Percentiles rank a stretch among this genome's conserved stretches.
phyloP scores from a whole-genome alignment of 1,284 basidiomycete species.

The Ustilago crameri region DNA sequence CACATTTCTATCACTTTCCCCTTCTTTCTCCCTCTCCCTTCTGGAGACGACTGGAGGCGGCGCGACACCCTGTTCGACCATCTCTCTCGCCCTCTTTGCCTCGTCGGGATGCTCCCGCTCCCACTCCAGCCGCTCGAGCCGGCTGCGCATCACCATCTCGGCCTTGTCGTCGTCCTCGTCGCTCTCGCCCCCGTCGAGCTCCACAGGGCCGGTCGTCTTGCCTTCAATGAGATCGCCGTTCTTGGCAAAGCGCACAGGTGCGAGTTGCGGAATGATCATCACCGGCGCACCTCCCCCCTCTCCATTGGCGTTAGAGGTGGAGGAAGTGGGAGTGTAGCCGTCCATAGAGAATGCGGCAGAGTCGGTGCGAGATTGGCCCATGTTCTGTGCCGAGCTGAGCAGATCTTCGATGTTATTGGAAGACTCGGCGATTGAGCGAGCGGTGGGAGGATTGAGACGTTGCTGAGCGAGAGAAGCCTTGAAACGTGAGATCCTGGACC shows the following conservation, averaged over 20 bases:
- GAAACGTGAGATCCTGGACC: constrained; percentile 52
- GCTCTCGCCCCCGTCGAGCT: constrained; percentile 51
- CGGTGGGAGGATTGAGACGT: background rate
- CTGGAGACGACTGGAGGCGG: constrained; percentile 18
- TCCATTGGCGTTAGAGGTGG: background rate
- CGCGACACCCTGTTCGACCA: constrained; percentile 16
- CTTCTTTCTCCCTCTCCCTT: background rate
- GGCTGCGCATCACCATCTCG: constrained; percentile 53
- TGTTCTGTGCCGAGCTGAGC: constrained; percentile 41
- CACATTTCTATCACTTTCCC: no score
- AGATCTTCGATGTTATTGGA: constrained; percentile 30
- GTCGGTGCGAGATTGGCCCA: constrained; percentile 9
- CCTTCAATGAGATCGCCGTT: constrained; percentile 42
- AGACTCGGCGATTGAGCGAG: background rate
- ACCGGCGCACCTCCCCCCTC: constrained; percentile 18
- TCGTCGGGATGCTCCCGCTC: constrained; percentile 34
- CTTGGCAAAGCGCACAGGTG: constrained; percentile 49
- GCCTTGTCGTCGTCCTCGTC: constrained; percentile 57
- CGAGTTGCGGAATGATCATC: constrained; percentile 57
- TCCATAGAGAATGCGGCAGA: constrained; percentile 34
- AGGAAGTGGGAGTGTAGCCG: constrained; percentile 10
- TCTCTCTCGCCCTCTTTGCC: constrained; percentile 11
- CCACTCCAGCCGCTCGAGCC: constrained; percentile 47
- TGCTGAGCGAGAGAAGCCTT: constrained; percentile 40
- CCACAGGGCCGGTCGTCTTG: constrained; percentile 26